Conservation (phyloP, 2,329 filamentous ascomycete genomes). For the Hypoxylon sp. region DNA sequence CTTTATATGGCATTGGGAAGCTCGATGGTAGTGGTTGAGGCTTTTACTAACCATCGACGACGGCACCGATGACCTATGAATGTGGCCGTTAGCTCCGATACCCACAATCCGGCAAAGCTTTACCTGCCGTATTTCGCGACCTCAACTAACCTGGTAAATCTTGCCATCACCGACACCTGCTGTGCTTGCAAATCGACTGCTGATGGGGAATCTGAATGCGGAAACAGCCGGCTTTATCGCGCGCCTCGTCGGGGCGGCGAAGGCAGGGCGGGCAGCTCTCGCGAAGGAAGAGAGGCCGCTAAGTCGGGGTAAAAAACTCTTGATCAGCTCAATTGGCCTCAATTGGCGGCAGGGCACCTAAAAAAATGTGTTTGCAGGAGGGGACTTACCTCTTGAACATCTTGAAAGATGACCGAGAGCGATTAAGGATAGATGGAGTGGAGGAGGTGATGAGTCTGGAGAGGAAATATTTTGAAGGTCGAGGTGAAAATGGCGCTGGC, state of each 20-base stretch:
- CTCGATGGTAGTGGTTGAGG: constrained; percentile 40
- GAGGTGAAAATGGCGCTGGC: constrained; percentile 47
- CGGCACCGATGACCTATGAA: constrained; percentile 95
- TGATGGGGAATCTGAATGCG: constrained; percentile 68
- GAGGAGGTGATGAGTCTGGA: constrained; percentile 63
- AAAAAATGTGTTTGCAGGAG: constrained; percentile 52
- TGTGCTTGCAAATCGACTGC: constrained; percentile 73
- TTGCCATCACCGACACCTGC: constrained; percentile 73
- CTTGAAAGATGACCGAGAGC: constrained; percentile 79
- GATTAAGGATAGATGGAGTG: constrained; percentile 73
- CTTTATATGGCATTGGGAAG: constrained; percentile 25
- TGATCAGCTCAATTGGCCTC: constrained; percentile 67
- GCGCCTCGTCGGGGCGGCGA: constrained; percentile 71
- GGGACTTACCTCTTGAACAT: constrained; percentile 85
- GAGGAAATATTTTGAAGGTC: constrained; percentile 51
- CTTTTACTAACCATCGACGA: constrained; percentile 88
- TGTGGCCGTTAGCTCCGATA: constrained; percentile 64
- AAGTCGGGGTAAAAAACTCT: constrained; percentile 55
- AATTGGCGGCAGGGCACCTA: constrained; percentile 59
- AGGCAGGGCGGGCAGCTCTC: constrained; percentile 72
- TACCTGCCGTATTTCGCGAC: constrained; percentile 15
- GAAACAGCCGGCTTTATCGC: constrained; percentile 70
- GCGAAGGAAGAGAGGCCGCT: constrained; percentile 78
- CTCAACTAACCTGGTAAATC: constrained; percentile 74
- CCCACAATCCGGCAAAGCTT: constrained; percentile 40